Percentiles rank a stretch among this genome's conserved stretches.
phyloP scores from a whole-genome alignment of 495 filamentous ascomycete genomes.

The Pyronema domesticum region DNA sequence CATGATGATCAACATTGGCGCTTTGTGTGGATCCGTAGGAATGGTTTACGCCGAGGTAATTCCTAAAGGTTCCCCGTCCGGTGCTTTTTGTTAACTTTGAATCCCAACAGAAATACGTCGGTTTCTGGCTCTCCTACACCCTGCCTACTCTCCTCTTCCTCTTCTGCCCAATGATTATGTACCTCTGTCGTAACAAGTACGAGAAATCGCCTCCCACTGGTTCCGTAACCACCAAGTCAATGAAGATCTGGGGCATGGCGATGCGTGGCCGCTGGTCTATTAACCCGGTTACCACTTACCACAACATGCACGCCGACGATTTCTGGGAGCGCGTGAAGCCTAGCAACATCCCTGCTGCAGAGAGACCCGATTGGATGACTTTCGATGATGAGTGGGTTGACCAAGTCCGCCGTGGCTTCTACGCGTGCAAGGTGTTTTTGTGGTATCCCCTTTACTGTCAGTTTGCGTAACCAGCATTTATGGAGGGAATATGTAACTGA shows the following conservation, averaged over 20 bases:
- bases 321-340: conserved; percentile 55
- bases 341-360: conserved; percentile 31
- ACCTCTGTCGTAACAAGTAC: conserved; percentile 43
- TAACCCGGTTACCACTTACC: conserved; percentile 31
- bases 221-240: conserved; percentile 41
- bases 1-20: conserved; percentile 53
- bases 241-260: conserved; percentile 37
- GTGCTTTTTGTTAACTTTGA: too few species aligned
- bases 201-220: conserved; percentile 39
- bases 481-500: background rate
- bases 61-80: too few species aligned
- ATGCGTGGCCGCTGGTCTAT: conserved; percentile 47
- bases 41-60: conserved; percentile 38
- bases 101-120: conserved; percentile 44
- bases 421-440: conserved; percentile 50
- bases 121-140: conserved; percentile 54
- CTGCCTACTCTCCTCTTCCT: conserved; percentile 44
- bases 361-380: conserved; percentile 44
- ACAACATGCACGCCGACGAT: conserved; percentile 34
- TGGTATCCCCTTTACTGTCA: conserved; percentile 39
- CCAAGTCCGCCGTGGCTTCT: conserved; percentile 48
- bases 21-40: conserved; percentile 31
- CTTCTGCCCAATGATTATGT: conserved; percentile 45
- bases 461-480: background rate
- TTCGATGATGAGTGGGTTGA: conserved; percentile 63